Conservation (phyloP, 2,329 filamentous ascomycete genomes). For the Aspergillus caelatus region DNA sequence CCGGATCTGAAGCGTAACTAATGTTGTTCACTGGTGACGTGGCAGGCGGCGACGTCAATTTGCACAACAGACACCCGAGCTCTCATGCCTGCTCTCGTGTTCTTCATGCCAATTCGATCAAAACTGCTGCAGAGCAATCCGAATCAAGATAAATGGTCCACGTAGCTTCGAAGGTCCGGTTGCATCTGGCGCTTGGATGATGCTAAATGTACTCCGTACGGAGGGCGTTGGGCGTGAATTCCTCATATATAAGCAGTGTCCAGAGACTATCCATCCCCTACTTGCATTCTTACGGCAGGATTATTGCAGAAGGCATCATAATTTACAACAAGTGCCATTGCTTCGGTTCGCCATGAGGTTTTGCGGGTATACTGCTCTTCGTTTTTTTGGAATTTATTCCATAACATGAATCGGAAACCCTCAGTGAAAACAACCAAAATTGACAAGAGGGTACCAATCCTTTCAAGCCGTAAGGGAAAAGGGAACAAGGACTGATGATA, state of each 20-base stretch:
- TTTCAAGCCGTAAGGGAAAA: not conserved
- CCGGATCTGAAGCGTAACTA: constrained; percentile 28
- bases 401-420: not conserved
- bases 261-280: not conserved
- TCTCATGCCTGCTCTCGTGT: constrained; percentile 24
- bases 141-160: constrained; percentile 29
- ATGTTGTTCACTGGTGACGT: constrained; percentile 35
- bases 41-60: constrained; percentile 29
- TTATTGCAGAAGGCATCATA: not conserved
- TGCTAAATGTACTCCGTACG: constrained; percentile 5
- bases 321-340: not conserved
- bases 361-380: not conserved
- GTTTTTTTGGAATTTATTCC: not conserved
- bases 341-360: not conserved
- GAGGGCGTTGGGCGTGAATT: not conserved
- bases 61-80: constrained; percentile 25
- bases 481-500: not conserved
- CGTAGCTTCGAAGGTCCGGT: constrained; percentile 27
- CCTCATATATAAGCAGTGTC: constrained; percentile 13
- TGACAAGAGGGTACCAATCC: not conserved
- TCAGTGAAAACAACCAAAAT: not conserved
- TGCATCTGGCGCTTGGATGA: constrained; percentile 16
- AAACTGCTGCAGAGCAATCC: constrained; percentile 13
- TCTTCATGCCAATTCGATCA: constrained; percentile 23
- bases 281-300: not conserved